These are phyloP conservation scores for Berberis thunbergii DNA, from an alignment of 164 flowering plant species.

Conservation along the genomic window DNA sequence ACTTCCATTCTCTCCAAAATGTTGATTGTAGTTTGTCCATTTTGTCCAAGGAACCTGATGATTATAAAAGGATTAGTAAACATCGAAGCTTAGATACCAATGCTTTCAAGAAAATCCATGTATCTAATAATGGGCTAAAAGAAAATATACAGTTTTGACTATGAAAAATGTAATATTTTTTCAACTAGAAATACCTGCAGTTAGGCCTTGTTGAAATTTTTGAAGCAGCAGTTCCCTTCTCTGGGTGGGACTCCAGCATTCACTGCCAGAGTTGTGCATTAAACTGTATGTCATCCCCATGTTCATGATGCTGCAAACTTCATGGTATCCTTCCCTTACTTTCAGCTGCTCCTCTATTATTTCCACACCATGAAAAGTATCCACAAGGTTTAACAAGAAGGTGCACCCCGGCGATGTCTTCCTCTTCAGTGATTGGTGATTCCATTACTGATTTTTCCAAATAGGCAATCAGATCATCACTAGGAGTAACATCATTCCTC, in stretches of 20 bases:
- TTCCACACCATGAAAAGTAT: constrained; percentile 82
- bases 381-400: constrained; percentile 72
- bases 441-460: constrained; percentile 66
- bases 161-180: not conserved
- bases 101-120: not conserved
- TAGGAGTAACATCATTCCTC: constrained; percentile 69
- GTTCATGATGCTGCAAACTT: constrained; percentile 70
- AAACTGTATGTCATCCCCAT: constrained; percentile 79
- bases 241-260: constrained; percentile 46
- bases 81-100: not conserved
- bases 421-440: constrained; percentile 64
- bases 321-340: constrained; percentile 51
- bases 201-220: constrained; percentile 59
- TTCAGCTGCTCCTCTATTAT: constrained; percentile 75
- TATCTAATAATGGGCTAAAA: not conserved
- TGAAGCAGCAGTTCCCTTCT: constrained; percentile 60
- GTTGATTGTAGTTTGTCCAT: constrained; percentile 55
- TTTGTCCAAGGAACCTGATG: constrained; percentile 42
- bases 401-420: constrained; percentile 67
- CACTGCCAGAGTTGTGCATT: constrained; percentile 52
- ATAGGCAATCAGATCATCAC: constrained; percentile 63
- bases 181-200: constrained; percentile 39
- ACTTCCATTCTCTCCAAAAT: constrained; percentile 95
- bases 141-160: not conserved
- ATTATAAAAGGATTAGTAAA: not conserved